phyloP scores from a whole-genome alignment of 2,329 filamentous ascomycete genomes.

The Ophiostoma sp. region DNA sequence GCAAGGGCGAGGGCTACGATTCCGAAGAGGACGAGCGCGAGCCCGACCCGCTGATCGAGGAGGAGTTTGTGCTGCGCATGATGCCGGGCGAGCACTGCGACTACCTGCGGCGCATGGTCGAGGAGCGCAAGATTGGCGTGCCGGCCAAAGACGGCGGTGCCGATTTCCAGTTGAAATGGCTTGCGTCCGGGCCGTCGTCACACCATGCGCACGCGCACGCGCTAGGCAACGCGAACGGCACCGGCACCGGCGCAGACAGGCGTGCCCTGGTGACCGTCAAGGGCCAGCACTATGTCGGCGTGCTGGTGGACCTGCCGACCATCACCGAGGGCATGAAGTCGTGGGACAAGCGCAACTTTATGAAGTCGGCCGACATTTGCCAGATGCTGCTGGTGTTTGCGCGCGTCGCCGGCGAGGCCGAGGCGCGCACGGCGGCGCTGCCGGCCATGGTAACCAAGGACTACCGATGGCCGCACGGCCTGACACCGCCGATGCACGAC shows the following conservation, averaged over 20 bases:
- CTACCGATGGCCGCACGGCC: conserved; percentile 75
- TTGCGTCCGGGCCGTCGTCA: conserved; percentile 37
- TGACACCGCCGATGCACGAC: conserved; percentile 84
- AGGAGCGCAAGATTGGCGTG: conserved; percentile 70
- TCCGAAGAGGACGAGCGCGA: conserved; percentile 92
- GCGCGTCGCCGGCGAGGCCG: conserved; percentile 58
- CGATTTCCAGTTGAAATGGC: conserved; percentile 74
- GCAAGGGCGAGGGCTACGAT: conserved; percentile 86
- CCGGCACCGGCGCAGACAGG: conserved; percentile 37
- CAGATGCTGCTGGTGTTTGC: conserved; percentile 83
- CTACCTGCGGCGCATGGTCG: conserved; percentile 69
- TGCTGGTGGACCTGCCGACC: conserved; percentile 77
- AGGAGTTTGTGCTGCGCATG: conserved; percentile 87
- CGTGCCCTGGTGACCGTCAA: conserved; percentile 68
- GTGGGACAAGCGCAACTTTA: conserved; percentile 82
- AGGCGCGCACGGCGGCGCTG: conserved; percentile 60
- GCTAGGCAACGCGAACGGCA: background rate
- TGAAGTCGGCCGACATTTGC: conserved; percentile 82
- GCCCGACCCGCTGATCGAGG: conserved; percentile 78
- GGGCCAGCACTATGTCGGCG: conserved; percentile 67
- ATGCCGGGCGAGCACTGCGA: conserved; percentile 78
- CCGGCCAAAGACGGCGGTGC: conserved; percentile 60
- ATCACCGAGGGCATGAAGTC: conserved; percentile 90
- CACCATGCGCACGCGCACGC: no score
- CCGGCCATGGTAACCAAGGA: conserved; percentile 64